Base-by-base conservation (phyloP, 768 basidiomycete genomes). In the Exsudoporus frostii region DNA sequence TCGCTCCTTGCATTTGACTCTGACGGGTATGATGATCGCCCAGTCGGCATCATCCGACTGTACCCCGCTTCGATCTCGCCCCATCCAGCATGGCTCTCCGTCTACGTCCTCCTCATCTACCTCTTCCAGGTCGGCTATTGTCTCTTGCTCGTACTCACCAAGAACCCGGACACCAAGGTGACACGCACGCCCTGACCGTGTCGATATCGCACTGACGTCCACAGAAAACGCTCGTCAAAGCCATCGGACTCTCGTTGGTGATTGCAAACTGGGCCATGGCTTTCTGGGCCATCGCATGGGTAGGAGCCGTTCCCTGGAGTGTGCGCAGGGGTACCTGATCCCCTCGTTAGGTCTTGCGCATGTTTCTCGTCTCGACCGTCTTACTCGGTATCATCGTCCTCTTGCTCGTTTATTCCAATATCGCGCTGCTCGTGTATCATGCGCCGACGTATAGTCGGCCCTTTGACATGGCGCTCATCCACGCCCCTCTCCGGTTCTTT, bases 81-180 rank as follows among this genome's bases (percentile, higher is more conserved):
- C 0, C 75, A 80, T 13, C 74, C 77, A 0, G 66, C 67, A 1
- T 71, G 84, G 54, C 80, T 90, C 27, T 79, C 78, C 1, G 62
- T 79, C 7, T 91, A 90, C 63, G 73, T 88, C 11, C 64, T 80
- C 1, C 72, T 77, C 2, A 74, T 90, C 57, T 90, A 81, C 55
- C 62, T 84, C 8, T 78, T 77, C 0, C 85, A 89, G 70, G 77
- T 97, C 44, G 92, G 89, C 1, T 94, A 94, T 65, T 95, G 93
- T 56, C 56, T 91, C 13, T 71, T 93, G 17, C 79, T 98, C 5
- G 81, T 92, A 1, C 59, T 87, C 0, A 83, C 85, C 0, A 76
- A 78, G 39, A 90, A 84, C 56, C 75, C 81, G 0, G 90, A 92
- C 65, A 96, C 93, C 5, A 94, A 93, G 76, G 90, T 83, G 52